phyloP scores from a whole-genome alignment of 2,329 filamentous ascomycete species.

The Fusarium pseudocircinatum region DNA sequence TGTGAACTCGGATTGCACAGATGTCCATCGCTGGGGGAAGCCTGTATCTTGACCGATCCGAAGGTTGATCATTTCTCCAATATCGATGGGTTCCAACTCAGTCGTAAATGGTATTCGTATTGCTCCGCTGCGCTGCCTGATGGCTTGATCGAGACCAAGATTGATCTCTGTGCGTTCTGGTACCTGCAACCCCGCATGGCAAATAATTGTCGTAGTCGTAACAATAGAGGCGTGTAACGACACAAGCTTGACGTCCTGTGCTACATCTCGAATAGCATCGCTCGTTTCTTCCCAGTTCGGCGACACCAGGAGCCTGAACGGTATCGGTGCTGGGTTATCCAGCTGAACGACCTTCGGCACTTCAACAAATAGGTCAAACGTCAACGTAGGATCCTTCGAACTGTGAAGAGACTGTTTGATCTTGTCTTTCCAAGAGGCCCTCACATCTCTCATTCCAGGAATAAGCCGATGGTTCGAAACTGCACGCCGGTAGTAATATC shows the following conservation, averaged over 20 bases:
- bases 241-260: conserved; percentile 25
- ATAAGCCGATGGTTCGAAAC: conserved; percentile 43
- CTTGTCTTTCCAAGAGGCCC: conserved; percentile 47
- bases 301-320: conserved; percentile 27
- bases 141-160: neutral
- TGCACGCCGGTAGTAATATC: neutral
- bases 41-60: neutral
- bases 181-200: neutral
- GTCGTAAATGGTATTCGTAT: conserved; percentile 10
- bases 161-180: neutral
- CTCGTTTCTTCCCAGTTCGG: conserved; percentile 29
- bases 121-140: accelerated
- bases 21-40: neutral
- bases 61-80: conserved; percentile 14
- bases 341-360: conserved; percentile 46
- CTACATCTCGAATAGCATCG: conserved; percentile 6
- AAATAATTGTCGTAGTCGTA: neutral
- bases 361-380: conserved; percentile 40
- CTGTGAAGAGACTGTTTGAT: conserved; percentile 46
- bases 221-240: conserved; percentile 1
- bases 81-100: neutral
- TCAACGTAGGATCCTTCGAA: conserved; percentile 47
- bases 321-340: conserved; percentile 35
- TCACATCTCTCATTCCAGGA: conserved; percentile 43
- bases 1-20: neutral